These are phyloP conservation scores for Collariella sp. DNA, from an alignment of 495 filamentous ascomycete species.

Conservation along the genomic window DNA sequence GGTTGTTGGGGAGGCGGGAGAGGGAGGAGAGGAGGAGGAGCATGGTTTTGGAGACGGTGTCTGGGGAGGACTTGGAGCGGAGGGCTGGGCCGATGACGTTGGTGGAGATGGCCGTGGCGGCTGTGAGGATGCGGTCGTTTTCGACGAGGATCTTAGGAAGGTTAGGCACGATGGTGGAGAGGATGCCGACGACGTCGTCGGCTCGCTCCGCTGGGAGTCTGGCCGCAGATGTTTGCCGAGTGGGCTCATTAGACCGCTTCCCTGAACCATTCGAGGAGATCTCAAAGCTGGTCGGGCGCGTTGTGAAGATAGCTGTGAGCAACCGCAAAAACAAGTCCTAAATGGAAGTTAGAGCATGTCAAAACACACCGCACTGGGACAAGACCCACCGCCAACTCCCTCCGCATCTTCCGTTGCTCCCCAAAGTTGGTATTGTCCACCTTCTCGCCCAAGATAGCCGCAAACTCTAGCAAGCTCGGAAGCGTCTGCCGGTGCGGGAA, in stretches of 20 bases:
- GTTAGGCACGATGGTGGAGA: constrained; percentile 69
- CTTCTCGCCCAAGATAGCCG: constrained; percentile 82
- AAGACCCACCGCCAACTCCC: constrained; percentile 72
- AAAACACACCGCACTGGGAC: background rate
- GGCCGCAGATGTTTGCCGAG: constrained; percentile 20
- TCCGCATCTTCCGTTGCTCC: constrained; percentile 87
- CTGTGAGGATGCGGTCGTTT: constrained; percentile 69
- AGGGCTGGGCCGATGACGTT: constrained; percentile 77
- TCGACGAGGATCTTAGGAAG: constrained; percentile 81
- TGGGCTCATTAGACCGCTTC: constrained; percentile 17
- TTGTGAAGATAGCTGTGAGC: constrained; percentile 85
- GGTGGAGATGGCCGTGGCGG: constrained; percentile 68
- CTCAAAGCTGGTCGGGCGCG: constrained; percentile 61
- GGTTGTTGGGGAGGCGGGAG: constrained; percentile 62
- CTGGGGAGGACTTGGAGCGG: constrained; percentile 78
- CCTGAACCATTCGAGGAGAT: constrained; percentile 23
- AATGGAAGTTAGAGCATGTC: constrained; percentile 13
- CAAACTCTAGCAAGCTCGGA: constrained; percentile 79
- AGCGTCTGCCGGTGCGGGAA: constrained; percentile 90
- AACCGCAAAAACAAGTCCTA: constrained; percentile 85
- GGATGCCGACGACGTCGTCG: constrained; percentile 73
- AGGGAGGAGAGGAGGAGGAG: constrained; percentile 71
- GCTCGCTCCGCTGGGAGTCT: constrained; percentile 37
- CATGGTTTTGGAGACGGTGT: constrained; percentile 64
- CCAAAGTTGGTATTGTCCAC: constrained; percentile 97